Conservation (phyloP, 768 basidiomycete species). For the Coprinellus aureogranulatus region DNA sequence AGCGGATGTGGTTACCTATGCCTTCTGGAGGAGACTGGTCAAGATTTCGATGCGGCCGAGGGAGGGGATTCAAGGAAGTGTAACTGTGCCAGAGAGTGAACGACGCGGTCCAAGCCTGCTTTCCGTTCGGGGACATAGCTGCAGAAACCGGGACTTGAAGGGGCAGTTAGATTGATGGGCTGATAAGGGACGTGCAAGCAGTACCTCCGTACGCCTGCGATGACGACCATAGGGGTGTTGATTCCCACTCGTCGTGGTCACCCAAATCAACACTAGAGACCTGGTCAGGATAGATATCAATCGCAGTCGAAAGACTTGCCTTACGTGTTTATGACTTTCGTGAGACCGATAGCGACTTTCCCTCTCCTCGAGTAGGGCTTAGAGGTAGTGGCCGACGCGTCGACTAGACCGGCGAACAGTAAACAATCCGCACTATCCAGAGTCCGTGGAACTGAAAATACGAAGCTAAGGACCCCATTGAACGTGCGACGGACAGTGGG, state of each 20-base stretch:
- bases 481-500: neutral
- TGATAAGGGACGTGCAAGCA: conserved; percentile 15
- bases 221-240: conserved; percentile 43
- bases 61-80: conserved; percentile 44
- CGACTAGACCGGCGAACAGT: conserved; percentile 29
- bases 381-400: conserved; percentile 33
- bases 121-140: conserved; percentile 56
- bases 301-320: conserved; percentile 14
- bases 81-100: conserved; percentile 39
- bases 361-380: conserved; percentile 16
- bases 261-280: conserved; percentile 48
- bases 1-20: neutral
- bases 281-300: neutral
- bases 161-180: conserved; percentile 5
- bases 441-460: neutral
- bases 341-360: conserved; percentile 45
- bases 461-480: conserved; percentile 5
- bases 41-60: conserved; percentile 23
- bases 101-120: conserved; percentile 54
- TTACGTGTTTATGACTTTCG: conserved; percentile 55
- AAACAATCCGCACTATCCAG: neutral
- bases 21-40: neutral
- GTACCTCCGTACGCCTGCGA: conserved; percentile 50
- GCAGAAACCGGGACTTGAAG: conserved; percentile 66
- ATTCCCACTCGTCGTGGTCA: conserved; percentile 51